Evolutionary conservation across 2,329 filamentous ascomycete species (phyloP).

Genomic region (Fusarium decemcellulare): DNA sequence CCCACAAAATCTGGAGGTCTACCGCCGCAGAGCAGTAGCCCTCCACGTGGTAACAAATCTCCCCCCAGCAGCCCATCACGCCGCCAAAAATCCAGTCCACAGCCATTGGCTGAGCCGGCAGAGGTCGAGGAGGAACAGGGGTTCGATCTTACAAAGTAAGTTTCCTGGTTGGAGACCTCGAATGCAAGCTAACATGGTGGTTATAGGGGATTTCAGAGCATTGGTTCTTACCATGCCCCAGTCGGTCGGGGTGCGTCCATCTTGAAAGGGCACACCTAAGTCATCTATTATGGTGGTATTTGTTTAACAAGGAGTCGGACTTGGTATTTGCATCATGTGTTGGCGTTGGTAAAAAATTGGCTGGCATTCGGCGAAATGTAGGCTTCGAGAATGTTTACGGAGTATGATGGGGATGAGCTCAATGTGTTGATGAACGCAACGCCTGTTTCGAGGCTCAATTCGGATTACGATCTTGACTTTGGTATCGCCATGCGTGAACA

Average conservation of each 20-base stretch:
- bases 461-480: too few relatives aligned
- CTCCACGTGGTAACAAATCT: slow-evolving; percentile 64
- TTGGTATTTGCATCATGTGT: slow-evolving; percentile 19
- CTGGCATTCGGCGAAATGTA: neutral
- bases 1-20: slow-evolving; percentile 66
- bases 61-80: slow-evolving; percentile 67
- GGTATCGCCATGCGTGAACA: too few relatives aligned
- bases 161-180: neutral
- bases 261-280: slow-evolving; percentile 53
- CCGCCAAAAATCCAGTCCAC: slow-evolving; percentile 51
- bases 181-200: slow-evolving; percentile 23
- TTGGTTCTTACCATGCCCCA: slow-evolving; percentile 73
- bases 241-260: slow-evolving; percentile 63
- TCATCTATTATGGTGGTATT: slow-evolving; percentile 17
- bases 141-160: slow-evolving; percentile 73
- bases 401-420: slow-evolving; percentile 30
- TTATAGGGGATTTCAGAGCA: slow-evolving; percentile 74
- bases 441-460: neutral
- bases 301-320: slow-evolving; percentile 9
- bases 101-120: slow-evolving; percentile 47
- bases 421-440: slow-evolving; percentile 28
- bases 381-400: slow-evolving; percentile 13
- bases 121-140: slow-evolving; percentile 64
- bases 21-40: slow-evolving; percentile 71
- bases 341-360: neutral